Conservation (phyloP, 208 protist genomes). For the Porcisia hertigi region DNA sequence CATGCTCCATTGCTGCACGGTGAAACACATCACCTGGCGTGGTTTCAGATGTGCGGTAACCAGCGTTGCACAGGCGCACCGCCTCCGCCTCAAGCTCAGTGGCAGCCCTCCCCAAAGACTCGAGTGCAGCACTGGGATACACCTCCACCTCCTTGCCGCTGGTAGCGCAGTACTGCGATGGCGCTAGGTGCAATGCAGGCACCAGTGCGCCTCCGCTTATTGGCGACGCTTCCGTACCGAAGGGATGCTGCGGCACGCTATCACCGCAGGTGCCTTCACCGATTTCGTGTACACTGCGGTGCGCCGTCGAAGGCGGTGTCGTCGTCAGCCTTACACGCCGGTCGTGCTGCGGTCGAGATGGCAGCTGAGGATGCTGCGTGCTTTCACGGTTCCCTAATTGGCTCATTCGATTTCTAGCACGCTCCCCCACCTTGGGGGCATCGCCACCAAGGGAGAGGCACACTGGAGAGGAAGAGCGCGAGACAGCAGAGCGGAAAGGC, state of each 20-base stretch:
- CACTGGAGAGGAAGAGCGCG: neutral
- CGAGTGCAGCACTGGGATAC: slow-evolving; percentile 21
- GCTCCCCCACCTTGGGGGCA: neutral
- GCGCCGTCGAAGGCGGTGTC: neutral
- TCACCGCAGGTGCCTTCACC: neutral
- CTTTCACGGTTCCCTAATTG: neutral
- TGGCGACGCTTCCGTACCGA: neutral
- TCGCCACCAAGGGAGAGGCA: neutral
- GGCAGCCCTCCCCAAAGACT: slow-evolving; percentile 17
- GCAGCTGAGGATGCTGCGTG: neutral
- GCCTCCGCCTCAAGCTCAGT: slow-evolving; percentile 20
- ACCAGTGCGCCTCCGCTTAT: neutral
- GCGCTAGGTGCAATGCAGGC: neutral
- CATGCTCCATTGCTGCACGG: neutral
- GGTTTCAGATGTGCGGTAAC: neutral
- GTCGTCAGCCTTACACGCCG: neutral
- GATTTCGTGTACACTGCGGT: neutral
- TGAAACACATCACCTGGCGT: neutral
- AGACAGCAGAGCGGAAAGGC: neutral
- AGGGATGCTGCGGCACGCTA: neutral
- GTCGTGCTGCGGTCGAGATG: neutral
- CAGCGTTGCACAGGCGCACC: slow-evolving; percentile 1
- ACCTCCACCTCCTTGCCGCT: slow-evolving; percentile 1
- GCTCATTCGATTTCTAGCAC: neutral
- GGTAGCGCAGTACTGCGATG: neutral